Evolutionary conservation across 116 monocot genomes (phyloP), one percentile per base, ranked within the genome.

Genomic region (Cymodocea nodosa): DNA sequence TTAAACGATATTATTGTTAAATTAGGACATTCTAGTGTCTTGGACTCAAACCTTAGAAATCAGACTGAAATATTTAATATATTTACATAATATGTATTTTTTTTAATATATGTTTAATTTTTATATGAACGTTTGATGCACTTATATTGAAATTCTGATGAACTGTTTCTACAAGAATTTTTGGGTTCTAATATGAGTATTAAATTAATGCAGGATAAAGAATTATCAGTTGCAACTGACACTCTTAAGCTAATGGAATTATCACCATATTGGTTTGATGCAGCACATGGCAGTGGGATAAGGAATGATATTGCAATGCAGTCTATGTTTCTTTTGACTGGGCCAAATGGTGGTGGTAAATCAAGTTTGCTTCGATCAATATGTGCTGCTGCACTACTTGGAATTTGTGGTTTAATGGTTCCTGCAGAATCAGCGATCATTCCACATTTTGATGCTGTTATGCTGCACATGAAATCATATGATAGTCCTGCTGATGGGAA

Each of bases 331-430:
- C 82, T 98, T 68, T 78, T 98, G 22, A 98, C 97, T 64, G 97
- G 97, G 19, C 97, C 97, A 64, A 98, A 98, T 79, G 97, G 97
- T 60, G 97, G 97, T 71, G 97, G 97, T 54, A 98, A 98, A 83
- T 98, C 97, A 14, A 98, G 97, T 80, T 78, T 98, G 65, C 82
- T 98, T 69, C 75, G 97, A 30, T 83, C 97, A 59, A 75, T 98
- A 35, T 91, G 97, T 82, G 97, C 97, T 69, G 89, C 97, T 70
- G 75, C 92, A 61, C 79, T 98, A 59, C 91, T 98, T 72, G 91
- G 90, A 66, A 91, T 88, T 3, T 98, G 97, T 80, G 97, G 91
- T 50, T 82, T 98, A 35, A 98, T 98, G 97, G 84, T 98, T 15
- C 97, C 97, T 59, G 91, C 88, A 58, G 78, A 77, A 25, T 85